phyloP scores from a whole-genome alignment of 2,329 filamentous ascomycete genomes.

The Nigrograna mackinnonii region DNA sequence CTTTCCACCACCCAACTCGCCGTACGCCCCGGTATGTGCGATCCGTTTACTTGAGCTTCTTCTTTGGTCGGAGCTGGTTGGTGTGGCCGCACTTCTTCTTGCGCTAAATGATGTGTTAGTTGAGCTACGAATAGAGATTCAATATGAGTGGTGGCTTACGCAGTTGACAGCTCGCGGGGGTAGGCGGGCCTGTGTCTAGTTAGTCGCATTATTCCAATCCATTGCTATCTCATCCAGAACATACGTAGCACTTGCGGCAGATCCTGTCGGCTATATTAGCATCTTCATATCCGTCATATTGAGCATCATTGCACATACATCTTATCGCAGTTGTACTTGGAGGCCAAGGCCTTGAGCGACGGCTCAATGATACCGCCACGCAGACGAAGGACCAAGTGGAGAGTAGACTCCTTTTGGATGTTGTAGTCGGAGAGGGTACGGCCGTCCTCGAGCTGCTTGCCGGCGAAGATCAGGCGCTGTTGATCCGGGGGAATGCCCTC shows the following conservation, averaged over 20 bases:
- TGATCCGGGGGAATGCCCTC: slow-evolving; percentile 98
- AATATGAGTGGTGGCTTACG: too few relatives aligned
- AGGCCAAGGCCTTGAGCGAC: slow-evolving; percentile 95
- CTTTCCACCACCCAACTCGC: slow-evolving; percentile 26
- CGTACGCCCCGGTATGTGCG: slow-evolving; percentile 34
- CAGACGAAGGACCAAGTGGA: slow-evolving; percentile 97
- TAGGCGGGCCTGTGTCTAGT: slow-evolving; percentile 74
- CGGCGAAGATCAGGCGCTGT: slow-evolving; percentile 97
- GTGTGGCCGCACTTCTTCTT: slow-evolving; percentile 99
- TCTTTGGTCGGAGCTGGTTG: slow-evolving; percentile 99
- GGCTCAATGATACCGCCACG: slow-evolving; percentile 98
- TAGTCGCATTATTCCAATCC: background rate
- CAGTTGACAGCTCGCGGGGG: slow-evolving; percentile 99
- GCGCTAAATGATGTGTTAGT: slow-evolving; percentile 25
- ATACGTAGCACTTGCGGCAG: slow-evolving; percentile 99
- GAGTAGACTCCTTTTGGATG: slow-evolving; percentile 99
- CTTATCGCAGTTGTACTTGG: slow-evolving; percentile 99
- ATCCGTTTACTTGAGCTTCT: slow-evolving; percentile 92
- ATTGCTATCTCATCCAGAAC: slow-evolving; percentile 41
- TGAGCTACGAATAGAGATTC: too few relatives aligned
- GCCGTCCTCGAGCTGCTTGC: slow-evolving; percentile 99
- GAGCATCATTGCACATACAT: slow-evolving; percentile 54
- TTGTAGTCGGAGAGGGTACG: slow-evolving; percentile 97
- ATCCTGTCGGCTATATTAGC: slow-evolving; percentile 51
- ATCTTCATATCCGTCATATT: background rate